Percentiles rank a stretch among this genome's conserved stretches.
Evolutionary conservation across 768 basidiomycete species (phyloP).

Genomic region (Rossbeevera mucosa): DNA sequence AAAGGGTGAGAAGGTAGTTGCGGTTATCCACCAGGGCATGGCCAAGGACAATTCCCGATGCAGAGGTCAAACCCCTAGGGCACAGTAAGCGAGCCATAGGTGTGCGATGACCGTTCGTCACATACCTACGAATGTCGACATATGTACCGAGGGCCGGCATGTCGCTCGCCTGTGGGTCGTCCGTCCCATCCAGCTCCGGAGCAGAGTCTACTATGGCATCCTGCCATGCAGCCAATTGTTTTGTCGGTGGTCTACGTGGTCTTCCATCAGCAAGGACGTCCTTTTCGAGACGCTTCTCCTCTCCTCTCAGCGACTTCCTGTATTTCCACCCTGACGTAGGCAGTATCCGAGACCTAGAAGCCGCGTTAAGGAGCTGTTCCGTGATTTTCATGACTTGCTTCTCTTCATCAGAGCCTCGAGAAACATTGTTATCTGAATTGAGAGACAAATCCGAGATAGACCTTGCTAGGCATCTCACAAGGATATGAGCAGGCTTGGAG

Average conservation of each 20-base stretch:
- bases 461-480: slow-evolving; percentile 7
- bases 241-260: slow-evolving; percentile 18
- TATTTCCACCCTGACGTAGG: slow-evolving; percentile 35
- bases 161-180: slow-evolving; percentile 7
- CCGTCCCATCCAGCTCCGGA: slow-evolving; percentile 10
- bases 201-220: slow-evolving; percentile 15
- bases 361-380: slow-evolving; percentile 33
- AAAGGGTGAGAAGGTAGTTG: slow-evolving; percentile 27
- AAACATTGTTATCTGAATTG: background rate
- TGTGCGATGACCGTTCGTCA: background rate
- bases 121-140: slow-evolving; percentile 49
- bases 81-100: slow-evolving; percentile 7
- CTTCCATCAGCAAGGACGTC: slow-evolving; percentile 13
- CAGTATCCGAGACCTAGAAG: slow-evolving; percentile 22
- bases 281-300: slow-evolving; percentile 36
- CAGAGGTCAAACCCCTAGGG: slow-evolving; percentile 16
- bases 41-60: slow-evolving; percentile 28
- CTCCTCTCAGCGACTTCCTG: slow-evolving; percentile 33
- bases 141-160: slow-evolving; percentile 43
- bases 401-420: slow-evolving; percentile 6
- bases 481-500: slow-evolving; percentile 10
- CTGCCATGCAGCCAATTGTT: slow-evolving; percentile 25
- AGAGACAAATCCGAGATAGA: background rate
- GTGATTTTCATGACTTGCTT: slow-evolving; percentile 19
- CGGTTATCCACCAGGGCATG: slow-evolving; percentile 30